A percentile compares a stretch with the other conserved stretches of the same genome.
Conservation (phyloP, 495 filamentous ascomycete species). For the Thozetella sp. region DNA sequence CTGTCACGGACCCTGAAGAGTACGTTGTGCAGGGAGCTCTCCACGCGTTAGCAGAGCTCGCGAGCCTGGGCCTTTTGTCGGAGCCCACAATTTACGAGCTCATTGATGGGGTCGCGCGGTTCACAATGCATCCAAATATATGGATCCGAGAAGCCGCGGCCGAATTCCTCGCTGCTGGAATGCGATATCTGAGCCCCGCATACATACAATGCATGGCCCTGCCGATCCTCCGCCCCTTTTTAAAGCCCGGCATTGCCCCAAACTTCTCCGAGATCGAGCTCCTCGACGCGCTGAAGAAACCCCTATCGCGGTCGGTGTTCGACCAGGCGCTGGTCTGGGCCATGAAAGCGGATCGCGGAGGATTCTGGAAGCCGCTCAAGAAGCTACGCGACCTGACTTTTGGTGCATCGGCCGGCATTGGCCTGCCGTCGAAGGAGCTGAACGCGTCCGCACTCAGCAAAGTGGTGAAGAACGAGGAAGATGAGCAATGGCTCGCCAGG, state of each 20-base stretch:
- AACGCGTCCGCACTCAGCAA: slow-evolving; percentile 38
- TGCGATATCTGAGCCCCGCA: slow-evolving; percentile 75
- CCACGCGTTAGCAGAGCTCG: slow-evolving; percentile 86
- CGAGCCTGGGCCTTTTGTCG: slow-evolving; percentile 84
- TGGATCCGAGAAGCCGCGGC: slow-evolving; percentile 93
- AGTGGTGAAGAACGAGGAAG: slow-evolving; percentile 82
- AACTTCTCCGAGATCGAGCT: slow-evolving; percentile 71
- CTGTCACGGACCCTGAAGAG: slow-evolving; percentile 94
- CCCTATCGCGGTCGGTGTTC: slow-evolving; percentile 76
- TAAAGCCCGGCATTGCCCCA: slow-evolving; percentile 65
- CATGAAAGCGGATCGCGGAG: slow-evolving; percentile 70
- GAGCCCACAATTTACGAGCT: slow-evolving; percentile 85
- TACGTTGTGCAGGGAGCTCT: slow-evolving; percentile 92
- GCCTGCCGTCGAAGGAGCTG: slow-evolving; percentile 25
- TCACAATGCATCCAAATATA: slow-evolving; percentile 89
- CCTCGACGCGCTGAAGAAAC: slow-evolving; percentile 82
- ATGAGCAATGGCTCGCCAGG: slow-evolving; percentile 89
- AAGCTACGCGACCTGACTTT: slow-evolving; percentile 68
- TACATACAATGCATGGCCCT: slow-evolving; percentile 81
- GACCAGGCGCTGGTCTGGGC: slow-evolving; percentile 90
- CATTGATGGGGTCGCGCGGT: slow-evolving; percentile 75
- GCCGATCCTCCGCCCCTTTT: slow-evolving; percentile 77
- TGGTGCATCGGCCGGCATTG: slow-evolving; percentile 44
- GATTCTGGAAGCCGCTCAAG: slow-evolving; percentile 82
- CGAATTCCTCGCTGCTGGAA: slow-evolving; percentile 76